Percentiles rank a stretch among this genome's conserved stretches.
Evolutionary conservation across 2,329 filamentous ascomycete species (phyloP).

Genomic region (Aspergillus ibericus): DNA sequence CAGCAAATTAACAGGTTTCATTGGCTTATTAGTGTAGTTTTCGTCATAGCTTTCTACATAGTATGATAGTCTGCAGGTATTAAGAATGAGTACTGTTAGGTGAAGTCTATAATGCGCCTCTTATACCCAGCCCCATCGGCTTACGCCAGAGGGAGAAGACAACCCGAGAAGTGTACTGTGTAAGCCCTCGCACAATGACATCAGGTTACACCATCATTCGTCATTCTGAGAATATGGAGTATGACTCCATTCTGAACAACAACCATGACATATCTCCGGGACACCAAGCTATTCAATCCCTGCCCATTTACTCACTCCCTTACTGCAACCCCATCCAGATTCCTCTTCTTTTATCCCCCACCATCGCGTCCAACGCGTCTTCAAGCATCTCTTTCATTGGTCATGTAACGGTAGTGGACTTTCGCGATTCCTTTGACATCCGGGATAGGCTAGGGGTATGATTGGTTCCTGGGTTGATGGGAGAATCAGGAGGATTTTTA

Average conservation of each 20-base stretch:
- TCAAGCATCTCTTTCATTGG: neutral
- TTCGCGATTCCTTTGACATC: constrained; percentile 11
- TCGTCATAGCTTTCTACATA: no score
- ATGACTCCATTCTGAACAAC: neutral
- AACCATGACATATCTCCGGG: neutral
- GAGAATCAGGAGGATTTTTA: neutral
- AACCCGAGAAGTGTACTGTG: no score
- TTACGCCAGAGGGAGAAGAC: no score
- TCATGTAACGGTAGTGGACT: constrained; percentile 1
- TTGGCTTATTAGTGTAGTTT: no score
- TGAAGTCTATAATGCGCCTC: neutral
- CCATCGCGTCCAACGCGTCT: neutral
- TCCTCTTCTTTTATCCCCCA: neutral
- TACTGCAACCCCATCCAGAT: neutral
- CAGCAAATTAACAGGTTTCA: neutral
- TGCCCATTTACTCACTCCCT: neutral
- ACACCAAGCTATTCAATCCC: neutral
- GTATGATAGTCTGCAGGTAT: no score
- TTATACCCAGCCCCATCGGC: neutral
- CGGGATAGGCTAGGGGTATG: neutral
- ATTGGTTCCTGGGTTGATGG: neutral
- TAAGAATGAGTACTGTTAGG: no score
- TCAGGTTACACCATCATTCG: neutral
- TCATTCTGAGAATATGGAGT: no score
- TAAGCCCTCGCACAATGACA: neutral